These are phyloP conservation scores for Paraconiothyrium sp. DNA, from an alignment of 2,329 filamentous ascomycete genomes.

Conservation along the genomic window DNA sequence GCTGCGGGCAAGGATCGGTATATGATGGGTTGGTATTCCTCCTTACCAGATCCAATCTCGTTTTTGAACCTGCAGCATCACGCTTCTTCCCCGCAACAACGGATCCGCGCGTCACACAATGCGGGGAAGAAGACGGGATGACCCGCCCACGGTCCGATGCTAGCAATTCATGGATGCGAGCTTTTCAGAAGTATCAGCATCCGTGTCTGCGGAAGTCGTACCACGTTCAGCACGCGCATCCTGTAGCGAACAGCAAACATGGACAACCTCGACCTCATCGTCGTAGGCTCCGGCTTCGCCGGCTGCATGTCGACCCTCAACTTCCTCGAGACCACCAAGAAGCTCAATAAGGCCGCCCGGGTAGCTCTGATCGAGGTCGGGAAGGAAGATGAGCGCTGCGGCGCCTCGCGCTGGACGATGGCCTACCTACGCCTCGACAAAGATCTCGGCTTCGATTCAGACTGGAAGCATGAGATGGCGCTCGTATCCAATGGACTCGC, in stretches of 20 bases:
- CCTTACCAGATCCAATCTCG: background rate
- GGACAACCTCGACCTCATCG: conserved; percentile 50
- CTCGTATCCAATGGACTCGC: conserved; percentile 51
- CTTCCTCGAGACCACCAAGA: conserved; percentile 53
- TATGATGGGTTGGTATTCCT: background rate
- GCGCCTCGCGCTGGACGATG: conserved; percentile 55
- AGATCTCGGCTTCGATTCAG: conserved; percentile 47
- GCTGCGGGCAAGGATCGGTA: background rate
- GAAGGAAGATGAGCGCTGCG: conserved; percentile 52
- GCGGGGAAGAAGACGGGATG: background rate
- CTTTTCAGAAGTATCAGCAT: background rate
- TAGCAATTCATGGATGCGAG: background rate
- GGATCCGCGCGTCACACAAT: conserved; percentile 1
- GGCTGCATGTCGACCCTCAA: conserved; percentile 52
- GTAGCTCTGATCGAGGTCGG: conserved; percentile 54
- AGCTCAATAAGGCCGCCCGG: conserved; percentile 45
- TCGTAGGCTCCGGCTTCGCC: conserved; percentile 54
- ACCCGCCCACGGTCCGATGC: background rate
- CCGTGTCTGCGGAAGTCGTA: background rate
- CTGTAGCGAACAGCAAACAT: background rate
- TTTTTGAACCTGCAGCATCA: background rate
- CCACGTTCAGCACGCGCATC: background rate
- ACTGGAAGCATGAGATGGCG: conserved; percentile 49
- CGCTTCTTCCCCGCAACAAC: conserved; percentile 2
- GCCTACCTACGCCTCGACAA: conserved; percentile 54